Conservation (phyloP, 352 stramenopile genomes). For the Thraustochytrium sp. region DNA sequence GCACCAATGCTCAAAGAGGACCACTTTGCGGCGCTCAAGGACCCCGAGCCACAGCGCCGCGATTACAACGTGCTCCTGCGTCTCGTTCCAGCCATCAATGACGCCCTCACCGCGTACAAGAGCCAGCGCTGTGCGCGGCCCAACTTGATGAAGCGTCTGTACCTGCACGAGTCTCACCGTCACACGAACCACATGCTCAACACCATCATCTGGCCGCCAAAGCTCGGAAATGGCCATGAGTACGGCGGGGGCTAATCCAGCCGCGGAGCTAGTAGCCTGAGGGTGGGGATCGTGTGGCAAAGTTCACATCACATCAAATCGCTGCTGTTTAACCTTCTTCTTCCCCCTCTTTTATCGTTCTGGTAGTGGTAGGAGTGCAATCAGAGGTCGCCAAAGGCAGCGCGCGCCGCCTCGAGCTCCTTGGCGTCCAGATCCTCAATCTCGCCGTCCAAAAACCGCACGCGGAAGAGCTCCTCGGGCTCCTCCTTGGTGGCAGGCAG, state of each 20-base stretch:
- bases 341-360: background rate
- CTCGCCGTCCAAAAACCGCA: background rate
- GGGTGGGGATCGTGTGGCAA: no score
- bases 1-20: background rate
- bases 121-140: background rate
- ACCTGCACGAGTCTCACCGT: constrained; percentile 11
- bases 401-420: background rate
- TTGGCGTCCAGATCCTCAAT: background rate
- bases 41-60: background rate
- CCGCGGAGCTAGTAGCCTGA: no score
- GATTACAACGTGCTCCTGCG: background rate
- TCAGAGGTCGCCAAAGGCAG: background rate
- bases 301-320: no score
- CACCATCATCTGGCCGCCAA: background rate
- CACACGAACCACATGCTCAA: background rate
- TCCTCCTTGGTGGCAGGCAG: constrained; percentile 22
- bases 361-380: background rate
- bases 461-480: constrained; percentile 12
- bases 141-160: background rate
- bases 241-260: no score
- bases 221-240: no score
- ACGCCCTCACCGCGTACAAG: constrained; percentile 18
- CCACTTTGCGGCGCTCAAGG: background rate
- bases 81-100: constrained; percentile 14
- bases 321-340: no score